Base-by-base conservation (phyloP, 495 filamentous ascomycete genomes). In the Aspergillus wentii region DNA sequence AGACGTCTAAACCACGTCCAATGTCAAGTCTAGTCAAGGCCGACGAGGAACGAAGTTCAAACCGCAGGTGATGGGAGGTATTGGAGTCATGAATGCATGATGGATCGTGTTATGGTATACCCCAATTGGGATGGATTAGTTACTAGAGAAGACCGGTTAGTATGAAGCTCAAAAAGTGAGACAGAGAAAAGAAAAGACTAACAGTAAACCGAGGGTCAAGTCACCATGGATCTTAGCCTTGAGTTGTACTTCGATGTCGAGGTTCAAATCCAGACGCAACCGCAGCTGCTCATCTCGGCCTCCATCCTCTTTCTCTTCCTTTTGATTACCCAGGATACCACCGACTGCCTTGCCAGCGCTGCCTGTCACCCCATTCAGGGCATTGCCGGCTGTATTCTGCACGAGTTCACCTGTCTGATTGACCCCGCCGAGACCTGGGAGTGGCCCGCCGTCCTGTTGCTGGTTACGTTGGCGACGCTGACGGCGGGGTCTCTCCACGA, bases 191-290 rank as follows among this genome's bases (percentile, higher is more conserved):
- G 43, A 33, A 17, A 25, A 44, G 49, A 83, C 85, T 67, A 69
- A 91, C 88, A 95, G 75, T 48, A 95, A 70, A 35, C 83, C 82
- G 35, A 95, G 56, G 26, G 86, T 92, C 51, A 94, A 66, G 70
- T 94, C 89, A 61, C 89, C 87, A 52, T 91, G 85, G 56, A 95
- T 92, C 66, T 86, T 85, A 14, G 89, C 89, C 76, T 94, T 94
- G 1, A 95, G 68, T 56, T 88, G 81, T 21, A 94, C 81, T 70
- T 94, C 85, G 47, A 94, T 78, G 56, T 95, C 89, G 32, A 95
- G 64, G 62, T 94, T 94, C 34, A 94, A 56, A 56, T 94, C 88
- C 38, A 95, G 59, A 35, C 89, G 61, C 65, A 95, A 49, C 48
- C 78, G 72, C 43, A 95, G 61, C 58, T 89, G 82, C 58, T 91